Conservation (phyloP, 805 yeast species). For the Saturnispora sekii region DNA sequence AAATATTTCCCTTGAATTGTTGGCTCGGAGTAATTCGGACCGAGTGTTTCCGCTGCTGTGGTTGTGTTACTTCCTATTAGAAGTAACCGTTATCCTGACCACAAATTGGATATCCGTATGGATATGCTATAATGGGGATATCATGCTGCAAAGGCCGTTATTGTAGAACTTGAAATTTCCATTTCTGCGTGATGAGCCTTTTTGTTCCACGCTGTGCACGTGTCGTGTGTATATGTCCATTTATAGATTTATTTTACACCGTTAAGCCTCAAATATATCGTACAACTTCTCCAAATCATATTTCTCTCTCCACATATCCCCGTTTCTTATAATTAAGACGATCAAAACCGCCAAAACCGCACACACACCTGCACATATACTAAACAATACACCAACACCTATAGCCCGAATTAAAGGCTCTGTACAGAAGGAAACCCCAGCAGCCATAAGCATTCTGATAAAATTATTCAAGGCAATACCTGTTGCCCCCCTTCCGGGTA, state of each 20-base stretch:
- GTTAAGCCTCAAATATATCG: constrained; percentile 32
- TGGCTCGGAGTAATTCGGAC: no score
- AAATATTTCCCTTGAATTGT: no score
- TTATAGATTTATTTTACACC: not conserved
- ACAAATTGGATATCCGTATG: no score
- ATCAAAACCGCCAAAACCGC: constrained; percentile 34
- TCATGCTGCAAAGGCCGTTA: no score
- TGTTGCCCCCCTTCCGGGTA: constrained; percentile 84
- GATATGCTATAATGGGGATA: no score
- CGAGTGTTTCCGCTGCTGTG: no score
- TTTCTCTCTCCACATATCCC: constrained; percentile 54
- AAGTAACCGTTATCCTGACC: no score
- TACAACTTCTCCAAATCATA: constrained; percentile 51
- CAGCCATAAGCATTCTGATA: constrained; percentile 63
- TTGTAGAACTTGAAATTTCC: no score
- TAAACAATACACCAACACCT: constrained; percentile 61
- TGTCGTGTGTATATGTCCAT: not conserved
- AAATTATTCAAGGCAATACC: constrained; percentile 80
- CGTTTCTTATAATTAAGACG: constrained; percentile 40
- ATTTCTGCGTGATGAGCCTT: no score
- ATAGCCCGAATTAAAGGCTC: constrained; percentile 61
- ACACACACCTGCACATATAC: constrained; percentile 55
- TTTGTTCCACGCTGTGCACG: no score
- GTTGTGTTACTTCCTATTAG: no score
- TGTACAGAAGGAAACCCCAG: constrained; percentile 63